Conservation (phyloP, 768 basidiomycete species). For the Collybia nuda region DNA sequence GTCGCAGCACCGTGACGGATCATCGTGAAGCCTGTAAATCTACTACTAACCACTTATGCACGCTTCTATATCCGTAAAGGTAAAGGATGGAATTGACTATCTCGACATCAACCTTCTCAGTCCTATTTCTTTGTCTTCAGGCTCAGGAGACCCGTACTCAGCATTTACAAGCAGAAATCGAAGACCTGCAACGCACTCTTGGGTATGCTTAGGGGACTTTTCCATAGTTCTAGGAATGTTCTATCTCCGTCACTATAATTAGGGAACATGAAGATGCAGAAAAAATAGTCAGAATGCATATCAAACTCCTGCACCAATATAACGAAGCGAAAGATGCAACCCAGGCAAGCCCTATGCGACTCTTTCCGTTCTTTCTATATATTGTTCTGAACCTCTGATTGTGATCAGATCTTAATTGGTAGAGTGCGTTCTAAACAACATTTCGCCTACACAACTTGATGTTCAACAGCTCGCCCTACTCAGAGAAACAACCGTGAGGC, state of each 20-base stretch:
- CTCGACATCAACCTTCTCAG: not conserved
- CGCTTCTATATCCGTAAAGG: slow-evolving; percentile 25
- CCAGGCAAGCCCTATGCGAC: slow-evolving; percentile 45
- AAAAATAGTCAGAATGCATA: slow-evolving; percentile 54
- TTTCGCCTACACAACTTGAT: slow-evolving; percentile 4
- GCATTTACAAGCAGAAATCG: slow-evolving; percentile 25
- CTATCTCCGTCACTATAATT: not conserved
- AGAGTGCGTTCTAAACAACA: slow-evolving; percentile 42
- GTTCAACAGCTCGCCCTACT: slow-evolving; percentile 63
- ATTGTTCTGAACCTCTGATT: not conserved
- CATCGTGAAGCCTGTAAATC: too few relatives aligned
- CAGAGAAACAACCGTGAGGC: slow-evolving; percentile 67
- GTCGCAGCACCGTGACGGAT: too few relatives aligned
- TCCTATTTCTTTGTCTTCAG: slow-evolving; percentile 9
- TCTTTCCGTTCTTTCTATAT: slow-evolving; percentile 3
- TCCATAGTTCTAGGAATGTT: not conserved
- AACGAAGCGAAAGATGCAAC: slow-evolving; percentile 85
- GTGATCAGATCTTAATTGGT: slow-evolving; percentile 70
- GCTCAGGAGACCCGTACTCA: slow-evolving; percentile 23
- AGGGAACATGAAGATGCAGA: slow-evolving; percentile 25
- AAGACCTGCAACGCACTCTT: slow-evolving; percentile 22
- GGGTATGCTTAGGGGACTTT: slow-evolving; percentile 18
- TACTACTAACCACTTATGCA: slow-evolving; percentile 15
- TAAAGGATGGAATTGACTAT: not conserved
- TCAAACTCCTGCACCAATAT: slow-evolving; percentile 70